Conservation (phyloP, 202 grass and related monocot species). For the Cymbopogon flexuosus region DNA sequence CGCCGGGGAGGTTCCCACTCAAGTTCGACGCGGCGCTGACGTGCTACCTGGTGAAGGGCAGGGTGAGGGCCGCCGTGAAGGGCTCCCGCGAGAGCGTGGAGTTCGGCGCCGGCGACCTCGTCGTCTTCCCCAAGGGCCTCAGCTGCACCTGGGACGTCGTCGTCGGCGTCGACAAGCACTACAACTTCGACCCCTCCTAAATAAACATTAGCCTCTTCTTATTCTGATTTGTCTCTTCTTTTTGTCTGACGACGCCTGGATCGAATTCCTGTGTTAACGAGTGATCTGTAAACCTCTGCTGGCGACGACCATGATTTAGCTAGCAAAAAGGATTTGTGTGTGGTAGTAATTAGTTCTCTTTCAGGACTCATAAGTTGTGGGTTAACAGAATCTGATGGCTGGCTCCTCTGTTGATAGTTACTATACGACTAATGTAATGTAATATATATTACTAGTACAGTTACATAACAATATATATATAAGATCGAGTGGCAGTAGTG, state of each 20-base stretch:
- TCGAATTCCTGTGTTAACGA: background rate
- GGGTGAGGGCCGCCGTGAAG: conserved; percentile 63
- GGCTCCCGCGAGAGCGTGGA: conserved; percentile 64
- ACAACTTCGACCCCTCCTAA: conserved; percentile 82
- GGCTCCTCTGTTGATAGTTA: background rate
- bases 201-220: background rate
- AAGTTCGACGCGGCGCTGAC: conserved; percentile 79
- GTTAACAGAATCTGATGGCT: background rate
- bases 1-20: conserved; percentile 73
- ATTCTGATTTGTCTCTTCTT: background rate
- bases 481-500: background rate
- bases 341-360: background rate
- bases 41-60: conserved; percentile 80
- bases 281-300: background rate
- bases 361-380: background rate
- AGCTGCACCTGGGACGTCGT: conserved; percentile 92
- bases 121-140: conserved; percentile 78
- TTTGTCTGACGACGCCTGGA: background rate
- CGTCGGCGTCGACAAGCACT: conserved; percentile 80
- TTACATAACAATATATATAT: background rate
- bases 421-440: background rate
- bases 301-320: background rate
- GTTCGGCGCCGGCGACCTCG: conserved; percentile 89
- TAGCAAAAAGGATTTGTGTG: background rate
- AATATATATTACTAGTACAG: background rate